These are phyloP conservation scores for Mycosphaerella sp. DNA, from an alignment of 2,329 filamentous ascomycete genomes.

Conservation along the genomic window DNA sequence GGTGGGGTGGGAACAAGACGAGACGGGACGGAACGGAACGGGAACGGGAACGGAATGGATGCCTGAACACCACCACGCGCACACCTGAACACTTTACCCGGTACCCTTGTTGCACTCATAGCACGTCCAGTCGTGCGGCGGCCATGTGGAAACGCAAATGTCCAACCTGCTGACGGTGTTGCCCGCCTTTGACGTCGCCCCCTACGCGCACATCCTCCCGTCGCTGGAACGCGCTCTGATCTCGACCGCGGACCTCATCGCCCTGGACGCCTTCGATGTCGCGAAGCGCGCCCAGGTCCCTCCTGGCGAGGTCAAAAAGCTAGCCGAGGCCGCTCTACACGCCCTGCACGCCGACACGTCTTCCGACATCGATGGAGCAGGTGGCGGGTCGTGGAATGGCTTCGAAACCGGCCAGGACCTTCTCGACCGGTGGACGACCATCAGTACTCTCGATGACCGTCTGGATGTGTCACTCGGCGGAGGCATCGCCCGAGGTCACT, in stretches of 20 bases:
- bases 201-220: conserved; percentile 68
- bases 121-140: conserved; percentile 8
- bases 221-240: conserved; percentile 71
- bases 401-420: conserved; percentile 35
- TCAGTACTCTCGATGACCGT: conserved; percentile 72
- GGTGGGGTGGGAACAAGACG: too few species aligned
- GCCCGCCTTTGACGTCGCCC: conserved; percentile 66
- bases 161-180: conserved; percentile 79
- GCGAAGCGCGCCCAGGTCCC: conserved; percentile 80
- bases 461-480: conserved; percentile 69
- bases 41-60: neutral
- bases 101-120: neutral
- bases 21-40: too few species aligned
- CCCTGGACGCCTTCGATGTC: conserved; percentile 73
- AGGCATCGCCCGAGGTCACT: conserved; percentile 70
- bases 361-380: neutral
- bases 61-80: neutral
- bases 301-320: conserved; percentile 67
- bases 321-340: conserved; percentile 65
- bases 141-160: conserved; percentile 48
- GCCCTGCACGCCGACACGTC: conserved; percentile 45
- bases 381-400: neutral
- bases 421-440: conserved; percentile 47
- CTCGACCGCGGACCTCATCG: conserved; percentile 76
- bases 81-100: neutral